phyloP scores from a whole-genome alignment of 2,329 filamentous ascomycete species.

The Fusarium sp. region DNA sequence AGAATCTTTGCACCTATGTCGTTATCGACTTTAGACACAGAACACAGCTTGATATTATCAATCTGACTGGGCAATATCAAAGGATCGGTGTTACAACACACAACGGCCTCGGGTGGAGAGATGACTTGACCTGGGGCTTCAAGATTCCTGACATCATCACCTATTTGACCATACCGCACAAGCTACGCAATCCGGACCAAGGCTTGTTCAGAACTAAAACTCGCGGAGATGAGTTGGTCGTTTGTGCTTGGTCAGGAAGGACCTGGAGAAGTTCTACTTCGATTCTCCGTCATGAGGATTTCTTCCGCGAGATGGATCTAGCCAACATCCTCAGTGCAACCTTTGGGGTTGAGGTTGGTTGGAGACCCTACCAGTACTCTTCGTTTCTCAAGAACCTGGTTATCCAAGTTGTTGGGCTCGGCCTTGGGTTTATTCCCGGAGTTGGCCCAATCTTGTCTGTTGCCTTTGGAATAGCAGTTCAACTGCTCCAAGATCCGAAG shows the following conservation, averaged over 20 bases:
- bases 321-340: constrained; percentile 15
- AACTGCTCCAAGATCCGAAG: constrained; percentile 1
- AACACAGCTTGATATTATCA: fast-evolving
- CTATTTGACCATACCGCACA: constrained; percentile 13
- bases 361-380: constrained; percentile 13
- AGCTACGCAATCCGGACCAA: constrained; percentile 7
- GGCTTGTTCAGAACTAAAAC: not conserved
- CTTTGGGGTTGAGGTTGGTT: constrained; percentile 13
- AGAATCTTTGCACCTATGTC: constrained; percentile 5
- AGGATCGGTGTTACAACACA: fast-evolving
- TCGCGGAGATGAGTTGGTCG: not conserved
- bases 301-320: constrained; percentile 24
- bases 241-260: not conserved
- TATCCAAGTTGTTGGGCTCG: not conserved
- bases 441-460: constrained; percentile 1
- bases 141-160: constrained; percentile 5
- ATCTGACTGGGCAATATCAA: fast-evolving
- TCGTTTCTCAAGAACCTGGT: not conserved
- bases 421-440: constrained; percentile 4
- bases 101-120: not conserved
- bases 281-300: not conserved
- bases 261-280: not conserved
- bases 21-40: constrained; percentile 25
- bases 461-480: constrained; percentile 15
- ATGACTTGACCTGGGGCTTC: constrained; percentile 7